These are phyloP conservation scores for Tarenaya hassleriana DNA, from an alignment of 345 rosid genomes.

Conservation along the genomic window DNA sequence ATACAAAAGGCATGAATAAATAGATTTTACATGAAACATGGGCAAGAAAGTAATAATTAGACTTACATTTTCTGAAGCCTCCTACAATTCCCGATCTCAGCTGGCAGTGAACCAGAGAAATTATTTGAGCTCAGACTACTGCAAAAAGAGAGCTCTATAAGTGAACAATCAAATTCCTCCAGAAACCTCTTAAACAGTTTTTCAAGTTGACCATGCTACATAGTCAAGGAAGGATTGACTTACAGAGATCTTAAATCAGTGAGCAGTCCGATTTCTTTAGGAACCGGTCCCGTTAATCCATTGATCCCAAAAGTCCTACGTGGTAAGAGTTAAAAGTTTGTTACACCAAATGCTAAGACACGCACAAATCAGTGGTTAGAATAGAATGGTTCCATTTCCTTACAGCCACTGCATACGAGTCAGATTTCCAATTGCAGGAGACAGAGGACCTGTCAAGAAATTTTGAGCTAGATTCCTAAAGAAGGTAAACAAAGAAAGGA, in stretches of 20 bases:
- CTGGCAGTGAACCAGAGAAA: conserved; percentile 62
- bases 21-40: not conserved
- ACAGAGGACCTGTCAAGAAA: conserved; percentile 24
- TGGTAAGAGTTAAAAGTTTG: not conserved
- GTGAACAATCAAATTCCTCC: not conserved
- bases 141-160: not conserved
- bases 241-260: conserved; percentile 44
- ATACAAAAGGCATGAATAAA: not conserved
- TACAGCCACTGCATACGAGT: conserved; percentile 54
- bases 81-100: conserved; percentile 48
- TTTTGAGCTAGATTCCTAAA: conserved; percentile 29
- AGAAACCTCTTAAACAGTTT: not conserved
- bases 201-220: not conserved
- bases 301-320: conserved; percentile 47
- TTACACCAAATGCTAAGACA: not conserved
- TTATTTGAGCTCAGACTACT: conserved; percentile 50
- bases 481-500: not conserved
- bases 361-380: not conserved
- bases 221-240: conserved; percentile 24
- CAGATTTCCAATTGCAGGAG: conserved; percentile 30
- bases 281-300: conserved; percentile 58
- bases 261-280: conserved; percentile 59
- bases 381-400: conserved; percentile 10
- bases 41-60: not conserved
- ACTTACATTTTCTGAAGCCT: conserved; percentile 55